phyloP scores from a whole-genome alignment of 805 yeast genomes.

The Candida mattraensis region DNA sequence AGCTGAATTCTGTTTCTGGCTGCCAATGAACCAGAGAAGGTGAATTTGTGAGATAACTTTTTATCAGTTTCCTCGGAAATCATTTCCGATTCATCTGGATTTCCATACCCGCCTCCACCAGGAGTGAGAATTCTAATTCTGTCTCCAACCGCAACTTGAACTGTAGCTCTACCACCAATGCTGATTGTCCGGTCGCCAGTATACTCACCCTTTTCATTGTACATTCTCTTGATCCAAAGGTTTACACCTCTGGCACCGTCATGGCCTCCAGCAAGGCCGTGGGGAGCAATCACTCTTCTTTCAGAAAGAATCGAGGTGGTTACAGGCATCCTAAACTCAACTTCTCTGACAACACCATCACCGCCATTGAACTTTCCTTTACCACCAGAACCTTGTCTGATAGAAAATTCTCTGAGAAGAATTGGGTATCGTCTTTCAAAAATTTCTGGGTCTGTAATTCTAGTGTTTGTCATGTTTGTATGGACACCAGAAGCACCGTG shows the following conservation, averaged over 20 bases:
- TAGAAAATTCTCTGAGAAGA: slow-evolving; percentile 42
- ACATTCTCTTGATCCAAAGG: slow-evolving; percentile 14
- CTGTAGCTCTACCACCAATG: slow-evolving; percentile 72
- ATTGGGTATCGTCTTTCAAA: slow-evolving; percentile 52
- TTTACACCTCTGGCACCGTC: slow-evolving; percentile 49
- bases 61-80: slow-evolving; percentile 1
- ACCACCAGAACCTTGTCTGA: slow-evolving; percentile 29
- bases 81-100: slow-evolving; percentile 18
- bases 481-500: slow-evolving; percentile 53
- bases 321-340: slow-evolving; percentile 43
- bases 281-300: slow-evolving; percentile 53
- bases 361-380: slow-evolving; percentile 39
- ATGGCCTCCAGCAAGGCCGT: slow-evolving; percentile 53
- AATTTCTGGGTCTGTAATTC: slow-evolving; percentile 52
- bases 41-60: slow-evolving; percentile 8
- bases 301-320: slow-evolving; percentile 49
- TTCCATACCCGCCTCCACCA: slow-evolving; percentile 85
- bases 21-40: slow-evolving; percentile 32
- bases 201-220: too few relatives aligned
- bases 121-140: slow-evolving; percentile 68
- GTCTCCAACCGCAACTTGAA: slow-evolving; percentile 59
- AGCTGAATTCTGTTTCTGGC: slow-evolving; percentile 30
- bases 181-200: slow-evolving; percentile 39
- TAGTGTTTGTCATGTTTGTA: slow-evolving; percentile 44
- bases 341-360: slow-evolving; percentile 42